Percentiles rank a stretch among this genome's conserved stretches.
Evolutionary conservation across 148 eudicot species (phyloP).

Genomic region (Bassia scoparia): DNA sequence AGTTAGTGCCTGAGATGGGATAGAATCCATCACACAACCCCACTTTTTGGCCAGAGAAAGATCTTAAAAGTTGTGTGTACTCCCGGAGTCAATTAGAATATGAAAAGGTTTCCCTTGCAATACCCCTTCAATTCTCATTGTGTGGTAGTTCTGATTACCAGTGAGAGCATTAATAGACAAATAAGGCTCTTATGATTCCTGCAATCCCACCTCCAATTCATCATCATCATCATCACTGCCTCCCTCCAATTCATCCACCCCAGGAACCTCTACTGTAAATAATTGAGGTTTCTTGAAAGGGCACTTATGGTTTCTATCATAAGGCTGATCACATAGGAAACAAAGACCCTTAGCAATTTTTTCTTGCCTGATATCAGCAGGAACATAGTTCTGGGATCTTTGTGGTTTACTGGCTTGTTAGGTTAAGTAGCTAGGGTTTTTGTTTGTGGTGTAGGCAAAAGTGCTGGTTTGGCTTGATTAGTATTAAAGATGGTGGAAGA

Average conservation of each 20-base stretch:
- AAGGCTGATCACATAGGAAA: background rate
- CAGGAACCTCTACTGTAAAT: background rate
- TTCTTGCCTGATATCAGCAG: background rate
- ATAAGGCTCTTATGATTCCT: background rate
- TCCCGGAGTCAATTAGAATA: background rate
- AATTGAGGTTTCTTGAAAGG: background rate
- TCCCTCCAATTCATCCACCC: background rate
- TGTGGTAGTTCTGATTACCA: background rate
- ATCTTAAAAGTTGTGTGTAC: background rate
- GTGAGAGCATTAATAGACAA: background rate
- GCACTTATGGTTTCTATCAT: background rate
- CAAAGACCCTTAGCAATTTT: background rate
- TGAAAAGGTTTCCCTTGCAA: background rate
- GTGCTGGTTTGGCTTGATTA: background rate
- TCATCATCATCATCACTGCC: background rate
- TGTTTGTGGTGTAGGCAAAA: background rate
- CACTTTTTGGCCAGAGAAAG: background rate
- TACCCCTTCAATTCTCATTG: background rate
- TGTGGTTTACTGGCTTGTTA: background rate
- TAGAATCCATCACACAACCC: background rate
- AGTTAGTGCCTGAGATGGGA: too few relatives aligned
- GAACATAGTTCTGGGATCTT: background rate
- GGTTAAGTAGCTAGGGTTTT: background rate
- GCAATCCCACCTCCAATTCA: background rate
- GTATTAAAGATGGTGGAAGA: too few relatives aligned